These are phyloP conservation scores for Candida tallmaniae DNA, from an alignment of 805 yeast species.

Conservation along the genomic window DNA sequence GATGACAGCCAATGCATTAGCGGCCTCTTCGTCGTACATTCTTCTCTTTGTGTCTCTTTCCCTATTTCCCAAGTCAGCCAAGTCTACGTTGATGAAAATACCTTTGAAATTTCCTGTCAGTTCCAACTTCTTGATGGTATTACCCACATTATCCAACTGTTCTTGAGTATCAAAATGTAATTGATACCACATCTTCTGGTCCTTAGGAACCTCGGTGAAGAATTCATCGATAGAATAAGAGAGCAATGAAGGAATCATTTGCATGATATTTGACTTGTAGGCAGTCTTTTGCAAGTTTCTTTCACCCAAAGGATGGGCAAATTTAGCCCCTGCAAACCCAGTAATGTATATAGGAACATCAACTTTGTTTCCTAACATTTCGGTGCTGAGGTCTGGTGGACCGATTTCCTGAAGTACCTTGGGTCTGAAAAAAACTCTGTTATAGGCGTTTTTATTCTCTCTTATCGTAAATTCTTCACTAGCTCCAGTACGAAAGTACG, in stretches of 20 bases:
- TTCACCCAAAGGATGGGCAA: conserved; percentile 28
- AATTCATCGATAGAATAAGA: conserved; percentile 23
- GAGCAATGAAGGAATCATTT: conserved; percentile 27
- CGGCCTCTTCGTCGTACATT: conserved; percentile 6
- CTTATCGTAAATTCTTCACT: conserved; percentile 84
- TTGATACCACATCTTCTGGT: conserved; percentile 31
- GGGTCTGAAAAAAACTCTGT: conserved; percentile 81
- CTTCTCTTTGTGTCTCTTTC: conserved; percentile 34
- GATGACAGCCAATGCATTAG: conserved; percentile 4
- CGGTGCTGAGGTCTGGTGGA: conserved; percentile 14
- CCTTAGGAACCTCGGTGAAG: conserved; percentile 23
- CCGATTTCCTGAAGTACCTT: conserved; percentile 53
- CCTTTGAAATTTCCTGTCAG: conserved; percentile 24
- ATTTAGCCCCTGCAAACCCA: conserved; percentile 26
- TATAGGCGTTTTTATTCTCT: conserved; percentile 84
- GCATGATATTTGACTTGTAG: conserved; percentile 24
- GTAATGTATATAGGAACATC: conserved; percentile 26
- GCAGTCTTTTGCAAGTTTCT: conserved; percentile 18
- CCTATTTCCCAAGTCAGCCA: conserved; percentile 35
- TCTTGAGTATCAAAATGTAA: conserved; percentile 18
- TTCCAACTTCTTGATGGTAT: conserved; percentile 21
- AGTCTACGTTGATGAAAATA: conserved; percentile 30
- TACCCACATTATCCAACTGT: conserved; percentile 20
- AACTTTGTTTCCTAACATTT: conserved; percentile 18
- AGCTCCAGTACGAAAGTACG: conserved; percentile 53